Percentiles rank a stretch among this genome's conserved stretches.
Evolutionary conservation across 306 rosid genomes (phyloP).

Genomic region (Vachellia collinsii): DNA sequence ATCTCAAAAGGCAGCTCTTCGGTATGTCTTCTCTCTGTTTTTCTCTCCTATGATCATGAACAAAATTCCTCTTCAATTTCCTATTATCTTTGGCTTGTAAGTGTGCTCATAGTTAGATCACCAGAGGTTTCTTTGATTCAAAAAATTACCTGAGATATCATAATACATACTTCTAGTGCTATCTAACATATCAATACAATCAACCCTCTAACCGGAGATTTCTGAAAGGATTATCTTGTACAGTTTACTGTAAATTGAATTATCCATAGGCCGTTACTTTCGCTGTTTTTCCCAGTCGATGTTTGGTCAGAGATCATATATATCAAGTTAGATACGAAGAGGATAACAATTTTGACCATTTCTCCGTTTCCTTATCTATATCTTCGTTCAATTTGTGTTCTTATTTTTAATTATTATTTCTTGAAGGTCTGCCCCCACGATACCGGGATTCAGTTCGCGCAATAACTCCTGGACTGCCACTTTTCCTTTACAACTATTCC

Average conservation of each 20-base stretch:
- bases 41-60: background rate
- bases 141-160: background rate
- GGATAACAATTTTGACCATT: background rate
- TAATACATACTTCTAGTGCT: background rate
- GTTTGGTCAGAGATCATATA: background rate
- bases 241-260: background rate
- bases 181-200: background rate
- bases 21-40: slow-evolving; percentile 49
- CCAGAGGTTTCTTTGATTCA: background rate
- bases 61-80: background rate
- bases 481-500: slow-evolving; percentile 93
- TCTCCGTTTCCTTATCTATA: background rate
- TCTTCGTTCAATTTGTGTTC: background rate
- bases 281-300: background rate
- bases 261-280: background rate
- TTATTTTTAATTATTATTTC: background rate
- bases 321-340: background rate
- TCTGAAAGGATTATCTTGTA: background rate
- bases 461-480: slow-evolving; percentile 93
- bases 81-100: background rate
- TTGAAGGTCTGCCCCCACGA: slow-evolving; percentile 87
- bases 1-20: slow-evolving; percentile 82
- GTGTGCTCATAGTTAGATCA: background rate
- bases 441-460: slow-evolving; percentile 90
- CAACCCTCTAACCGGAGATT: too few species aligned